Conservation (phyloP, 2,329 filamentous ascomycete genomes). For the Venturia aucupariae region DNA sequence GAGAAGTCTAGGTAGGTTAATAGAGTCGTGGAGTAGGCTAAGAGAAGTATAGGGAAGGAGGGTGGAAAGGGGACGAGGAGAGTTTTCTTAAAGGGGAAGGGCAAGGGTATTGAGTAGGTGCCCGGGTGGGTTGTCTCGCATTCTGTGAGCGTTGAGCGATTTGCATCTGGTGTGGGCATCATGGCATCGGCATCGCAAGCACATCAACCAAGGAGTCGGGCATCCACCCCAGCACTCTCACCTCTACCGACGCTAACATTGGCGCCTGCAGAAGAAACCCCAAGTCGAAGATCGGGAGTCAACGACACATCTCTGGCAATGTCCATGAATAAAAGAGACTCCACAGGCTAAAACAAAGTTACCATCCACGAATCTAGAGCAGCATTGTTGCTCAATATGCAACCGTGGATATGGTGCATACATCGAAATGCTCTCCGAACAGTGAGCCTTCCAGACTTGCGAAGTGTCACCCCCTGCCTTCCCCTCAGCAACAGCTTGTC, state of each 20-base stretch:
- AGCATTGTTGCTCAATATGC: no score
- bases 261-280: slow-evolving; percentile 17
- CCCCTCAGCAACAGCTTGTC: no score
- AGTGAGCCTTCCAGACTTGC: no score
- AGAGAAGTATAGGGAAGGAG: slow-evolving; percentile 46
- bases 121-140: background rate
- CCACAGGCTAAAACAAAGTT: no score
- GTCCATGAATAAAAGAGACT: no score
- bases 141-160: background rate
- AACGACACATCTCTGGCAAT: slow-evolving; percentile 59
- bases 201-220: slow-evolving; percentile 29
- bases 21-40: slow-evolving; percentile 71
- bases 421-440: no score
- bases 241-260: slow-evolving; percentile 13
- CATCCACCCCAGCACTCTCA: slow-evolving; percentile 18
- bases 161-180: no score
- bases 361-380: no score
- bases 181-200: slow-evolving; percentile 4
- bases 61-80: slow-evolving; percentile 56
- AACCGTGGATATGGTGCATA: no score
- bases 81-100: slow-evolving; percentile 49
- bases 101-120: background rate
- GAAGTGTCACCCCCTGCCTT: no score
- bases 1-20: slow-evolving; percentile 75
- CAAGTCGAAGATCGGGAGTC: slow-evolving; percentile 24